phyloP scores from a whole-genome alignment of 73 alveolate genomes.

The Paramecium tetraurelia region DNA sequence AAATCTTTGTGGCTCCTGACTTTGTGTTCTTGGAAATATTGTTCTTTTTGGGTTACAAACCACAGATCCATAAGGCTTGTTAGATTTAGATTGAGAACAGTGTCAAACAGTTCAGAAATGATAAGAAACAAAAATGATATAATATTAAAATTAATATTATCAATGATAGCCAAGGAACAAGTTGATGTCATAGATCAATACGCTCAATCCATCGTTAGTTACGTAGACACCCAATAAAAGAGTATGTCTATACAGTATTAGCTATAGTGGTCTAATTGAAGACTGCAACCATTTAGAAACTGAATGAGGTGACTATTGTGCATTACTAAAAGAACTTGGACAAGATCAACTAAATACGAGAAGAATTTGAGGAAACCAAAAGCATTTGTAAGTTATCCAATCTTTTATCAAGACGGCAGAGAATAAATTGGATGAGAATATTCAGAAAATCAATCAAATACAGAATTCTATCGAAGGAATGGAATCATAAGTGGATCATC shows the following conservation, averaged over 20 bases:
- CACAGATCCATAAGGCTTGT: background rate
- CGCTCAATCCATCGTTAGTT: background rate
- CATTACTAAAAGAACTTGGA: conserved; percentile 1
- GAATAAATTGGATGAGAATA: conserved; percentile 9
- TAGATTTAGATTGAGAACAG: background rate
- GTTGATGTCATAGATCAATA: background rate
- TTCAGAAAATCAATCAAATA: background rate
- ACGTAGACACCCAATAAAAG: background rate
- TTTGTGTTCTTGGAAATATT: background rate
- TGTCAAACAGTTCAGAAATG: background rate
- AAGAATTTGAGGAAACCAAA: background rate
- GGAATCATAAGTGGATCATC: conserved; percentile 33
- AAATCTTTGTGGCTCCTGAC: background rate
- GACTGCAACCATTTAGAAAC: background rate
- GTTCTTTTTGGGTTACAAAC: background rate
- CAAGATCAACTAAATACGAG: background rate
- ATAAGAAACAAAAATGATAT: background rate
- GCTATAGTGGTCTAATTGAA: background rate
- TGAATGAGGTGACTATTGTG: conserved; percentile 36
- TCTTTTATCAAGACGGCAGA: background rate
- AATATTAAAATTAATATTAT: background rate
- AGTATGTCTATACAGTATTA: background rate
- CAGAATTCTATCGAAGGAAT: conserved; percentile 10
- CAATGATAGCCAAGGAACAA: conserved; percentile 40
- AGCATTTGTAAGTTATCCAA: background rate